Evolutionary conservation across 2,329 filamentous ascomycete genomes (phyloP), one percentile per base, ranked within the genome.

Genomic region (Trichoderma hamatum): DNA sequence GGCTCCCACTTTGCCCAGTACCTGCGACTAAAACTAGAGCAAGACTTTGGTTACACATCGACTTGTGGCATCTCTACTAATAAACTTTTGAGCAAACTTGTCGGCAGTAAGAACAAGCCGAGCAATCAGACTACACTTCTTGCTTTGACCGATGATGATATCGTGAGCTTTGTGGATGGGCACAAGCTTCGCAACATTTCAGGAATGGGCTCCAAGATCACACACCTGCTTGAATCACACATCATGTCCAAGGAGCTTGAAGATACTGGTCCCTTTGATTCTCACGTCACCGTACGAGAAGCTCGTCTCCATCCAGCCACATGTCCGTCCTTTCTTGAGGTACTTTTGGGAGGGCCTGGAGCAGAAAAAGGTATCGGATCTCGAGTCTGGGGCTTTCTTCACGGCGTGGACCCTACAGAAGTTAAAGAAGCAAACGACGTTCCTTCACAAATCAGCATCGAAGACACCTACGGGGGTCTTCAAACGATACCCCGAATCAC

Each of bases 371-470:
- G 91, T 32, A 88, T 94, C 64, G 93, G 93, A 0, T 77, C 82
- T 39, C 90, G 88, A 73, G 82, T 94, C 3, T 98, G 93, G 93
- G 84, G 82, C 21, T 82, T 97, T 7, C 81, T 98, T 2, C 90
- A 97, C 77, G 95, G 94, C 6, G 84, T 93, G 32, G 95, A 98
- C 77, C 81, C 89, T 64, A 84, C 86, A 0, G 89, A 92, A 69
- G 93, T 98, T 21, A 88, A 89, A 61, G 84, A 89, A 71, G 91
- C 89, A 2, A 88, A 87, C 73, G 86, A 89, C 55, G 80, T 96
- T 1, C 95, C 95, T 0, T 89, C 88, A 1, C 94, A 97, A 78
- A 96, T 98, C 76, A 96, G 93, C 78, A 96, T 98, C 72, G 95
- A 98, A 77, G 94, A 98, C 79, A 96, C 93, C 19, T 98, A 97